Evolutionary conservation across 2,329 filamentous ascomycete species (phyloP).

Genomic region (Byssothecium circinans): DNA sequence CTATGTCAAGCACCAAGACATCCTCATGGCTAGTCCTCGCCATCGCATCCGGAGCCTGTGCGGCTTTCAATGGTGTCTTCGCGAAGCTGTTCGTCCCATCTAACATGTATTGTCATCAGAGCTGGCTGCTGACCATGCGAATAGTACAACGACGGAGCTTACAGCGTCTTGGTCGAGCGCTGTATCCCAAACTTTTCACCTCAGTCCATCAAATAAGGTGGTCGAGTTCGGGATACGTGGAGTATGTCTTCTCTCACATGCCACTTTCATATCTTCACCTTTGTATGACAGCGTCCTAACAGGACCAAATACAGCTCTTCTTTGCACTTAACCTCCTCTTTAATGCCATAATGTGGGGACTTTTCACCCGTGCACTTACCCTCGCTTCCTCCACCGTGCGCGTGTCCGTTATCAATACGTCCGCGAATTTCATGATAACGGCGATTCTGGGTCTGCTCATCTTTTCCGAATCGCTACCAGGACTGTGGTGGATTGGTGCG

Average conservation of each 20-base stretch:
- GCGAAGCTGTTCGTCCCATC: constrained; percentile 67
- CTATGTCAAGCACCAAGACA: constrained; percentile 27
- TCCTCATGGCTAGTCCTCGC: constrained; percentile 63
- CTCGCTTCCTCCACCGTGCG: constrained; percentile 74
- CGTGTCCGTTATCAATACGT: constrained; percentile 80
- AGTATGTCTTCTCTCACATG: constrained; percentile 44
- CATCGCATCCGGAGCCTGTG: constrained; percentile 73
- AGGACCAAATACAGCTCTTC: constrained; percentile 58
- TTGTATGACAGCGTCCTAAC: no score
- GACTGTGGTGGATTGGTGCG: constrained; percentile 76
- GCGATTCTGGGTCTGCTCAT: constrained; percentile 70
- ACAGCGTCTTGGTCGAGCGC: constrained; percentile 57
- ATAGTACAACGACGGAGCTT: constrained; percentile 62
- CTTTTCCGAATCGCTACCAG: constrained; percentile 71
- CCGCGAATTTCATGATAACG: constrained; percentile 78
- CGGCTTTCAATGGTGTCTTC: constrained; percentile 80
- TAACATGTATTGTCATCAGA: background rate
- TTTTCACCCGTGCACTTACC: constrained; percentile 78
- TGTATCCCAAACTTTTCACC: constrained; percentile 52
- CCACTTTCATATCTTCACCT: background rate
- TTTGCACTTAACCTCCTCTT: constrained; percentile 74
- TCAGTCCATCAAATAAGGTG: constrained; percentile 49
- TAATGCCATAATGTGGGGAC: constrained; percentile 81
- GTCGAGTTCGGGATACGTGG: constrained; percentile 56
- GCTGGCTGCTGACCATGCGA: constrained; percentile 8